Evolutionary conservation across 108 stramenopile species (phyloP).

Genomic region (Craspedostauros australis): DNA sequence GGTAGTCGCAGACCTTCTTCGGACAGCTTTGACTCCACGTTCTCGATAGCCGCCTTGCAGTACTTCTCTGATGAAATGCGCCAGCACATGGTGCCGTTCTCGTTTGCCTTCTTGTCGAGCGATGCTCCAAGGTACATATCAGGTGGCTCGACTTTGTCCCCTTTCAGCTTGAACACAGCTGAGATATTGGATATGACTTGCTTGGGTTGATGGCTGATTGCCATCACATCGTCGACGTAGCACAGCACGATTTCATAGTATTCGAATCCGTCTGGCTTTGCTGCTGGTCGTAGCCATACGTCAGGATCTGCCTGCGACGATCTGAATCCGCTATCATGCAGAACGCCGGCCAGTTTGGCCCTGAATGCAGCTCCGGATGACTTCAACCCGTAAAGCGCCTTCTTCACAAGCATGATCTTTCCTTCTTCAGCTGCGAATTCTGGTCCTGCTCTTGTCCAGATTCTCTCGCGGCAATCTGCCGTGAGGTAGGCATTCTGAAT

Average conservation of each 20-base stretch:
- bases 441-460: conserved; percentile 15
- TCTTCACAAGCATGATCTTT: conserved; percentile 13
- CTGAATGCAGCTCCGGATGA: conserved; percentile 11
- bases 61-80: conserved; percentile 13
- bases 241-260: conserved; percentile 33
- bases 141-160: conserved; percentile 3
- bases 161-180: conserved; percentile 10
- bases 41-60: conserved; percentile 25
- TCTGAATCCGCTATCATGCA: too few relatives aligned
- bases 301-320: conserved; percentile 26
- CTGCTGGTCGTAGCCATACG: conserved; percentile 14
- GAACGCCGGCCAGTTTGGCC: background rate
- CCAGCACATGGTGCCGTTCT: conserved; percentile 9
- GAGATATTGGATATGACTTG: background rate
- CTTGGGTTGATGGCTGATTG: conserved; percentile 2
- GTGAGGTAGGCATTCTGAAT: conserved; percentile 38
- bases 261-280: background rate
- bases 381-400: conserved; percentile 41
- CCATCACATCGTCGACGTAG: conserved; percentile 18
- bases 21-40: conserved; percentile 8
- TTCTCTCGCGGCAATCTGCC: conserved; percentile 16
- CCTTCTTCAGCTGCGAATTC: conserved; percentile 27
- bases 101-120: background rate
- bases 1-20: too few relatives aligned
- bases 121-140: conserved; percentile 12